These are phyloP conservation scores for Geranium incanum DNA, from an alignment of 441 rosid species.

Conservation along the genomic window DNA sequence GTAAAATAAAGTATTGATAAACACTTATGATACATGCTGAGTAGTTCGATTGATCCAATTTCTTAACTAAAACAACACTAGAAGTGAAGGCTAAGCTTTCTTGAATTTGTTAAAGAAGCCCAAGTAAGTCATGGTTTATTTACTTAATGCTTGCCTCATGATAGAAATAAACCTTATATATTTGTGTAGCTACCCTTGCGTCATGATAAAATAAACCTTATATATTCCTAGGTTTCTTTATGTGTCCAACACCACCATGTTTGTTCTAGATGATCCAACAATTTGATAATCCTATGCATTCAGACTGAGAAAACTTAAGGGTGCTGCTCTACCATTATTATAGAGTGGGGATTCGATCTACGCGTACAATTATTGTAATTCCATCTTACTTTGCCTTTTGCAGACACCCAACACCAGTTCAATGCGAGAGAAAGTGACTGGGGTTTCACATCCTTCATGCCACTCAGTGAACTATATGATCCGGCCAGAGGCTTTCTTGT, in stretches of 20 bases:
- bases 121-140: too few species aligned
- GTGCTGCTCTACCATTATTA: background rate
- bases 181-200: too few species aligned
- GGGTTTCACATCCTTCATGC: conserved; percentile 77
- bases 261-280: background rate
- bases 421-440: conserved; percentile 67
- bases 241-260: too few species aligned
- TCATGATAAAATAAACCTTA: too few species aligned
- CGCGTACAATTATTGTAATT: background rate
- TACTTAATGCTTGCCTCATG: too few species aligned
- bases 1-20: background rate
- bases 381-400: conserved; percentile 17
- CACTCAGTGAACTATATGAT: conserved; percentile 62
- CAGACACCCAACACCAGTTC: conserved; percentile 75
- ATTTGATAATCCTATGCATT: background rate
- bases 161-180: too few species aligned
- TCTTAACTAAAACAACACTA: background rate
- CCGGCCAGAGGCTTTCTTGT: conserved; percentile 59
- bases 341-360: background rate
- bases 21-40: background rate
- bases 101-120: too few species aligned
- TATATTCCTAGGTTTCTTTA: too few species aligned
- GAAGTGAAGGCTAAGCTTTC: too few species aligned
- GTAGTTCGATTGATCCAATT: background rate
- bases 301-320: background rate